A percentile compares a stretch with the other conserved stretches of the same genome.
These are phyloP conservation scores for Sapria himalayana DNA, from an alignment of 345 rosid genomes.

Conservation along the genomic window DNA sequence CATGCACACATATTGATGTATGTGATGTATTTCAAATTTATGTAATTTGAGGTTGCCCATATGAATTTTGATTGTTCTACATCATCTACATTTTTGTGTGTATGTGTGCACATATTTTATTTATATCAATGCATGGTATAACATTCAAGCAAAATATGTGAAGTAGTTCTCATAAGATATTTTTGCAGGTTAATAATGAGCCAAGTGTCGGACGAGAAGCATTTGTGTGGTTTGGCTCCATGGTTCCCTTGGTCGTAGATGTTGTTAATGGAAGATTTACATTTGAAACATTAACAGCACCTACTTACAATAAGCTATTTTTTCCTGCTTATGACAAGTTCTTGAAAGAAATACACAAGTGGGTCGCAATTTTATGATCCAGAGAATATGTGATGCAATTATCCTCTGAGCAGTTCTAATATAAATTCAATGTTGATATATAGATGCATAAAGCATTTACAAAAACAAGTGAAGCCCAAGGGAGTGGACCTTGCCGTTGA, in stretches of 20 bases:
- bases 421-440: neutral
- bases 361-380: neutral
- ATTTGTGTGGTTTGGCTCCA: slow-evolving; percentile 54
- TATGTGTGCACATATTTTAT: too few relatives aligned
- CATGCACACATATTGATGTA: too few relatives aligned
- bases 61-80: too few relatives aligned
- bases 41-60: too few relatives aligned
- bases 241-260: slow-evolving; percentile 52
- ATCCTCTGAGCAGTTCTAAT: too few relatives aligned
- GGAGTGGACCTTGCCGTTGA: slow-evolving; percentile 59
- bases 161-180: too few relatives aligned
- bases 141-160: too few relatives aligned
- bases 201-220: slow-evolving; percentile 66
- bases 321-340: slow-evolving; percentile 67
- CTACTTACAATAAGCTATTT: slow-evolving; percentile 46
- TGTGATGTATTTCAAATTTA: too few relatives aligned
- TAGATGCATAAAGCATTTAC: slow-evolving; percentile 61
- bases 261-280: slow-evolving; percentile 53
- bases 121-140: too few relatives aligned
- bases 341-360: slow-evolving; percentile 58
- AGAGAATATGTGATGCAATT: neutral
- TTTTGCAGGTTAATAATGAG: slow-evolving; percentile 47
- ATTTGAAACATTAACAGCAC: slow-evolving; percentile 63
- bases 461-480: slow-evolving; percentile 47
- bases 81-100: too few relatives aligned